Base-by-base conservation (phyloP, 768 basidiomycete genomes). In the Suillus clintonianus region DNA sequence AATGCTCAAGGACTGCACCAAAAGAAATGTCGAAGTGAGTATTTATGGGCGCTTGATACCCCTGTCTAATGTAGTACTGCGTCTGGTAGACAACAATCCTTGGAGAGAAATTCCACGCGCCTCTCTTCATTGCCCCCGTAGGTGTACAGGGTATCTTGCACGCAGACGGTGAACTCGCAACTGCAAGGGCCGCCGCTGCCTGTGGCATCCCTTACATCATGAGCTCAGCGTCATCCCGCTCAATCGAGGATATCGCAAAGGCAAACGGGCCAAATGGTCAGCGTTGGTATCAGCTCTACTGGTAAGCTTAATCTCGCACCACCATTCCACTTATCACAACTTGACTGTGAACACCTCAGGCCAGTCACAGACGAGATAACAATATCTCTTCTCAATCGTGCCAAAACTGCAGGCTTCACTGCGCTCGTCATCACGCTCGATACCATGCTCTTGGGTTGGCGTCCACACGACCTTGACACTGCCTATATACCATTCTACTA, bases 281-380 rank as follows among this genome's bases (percentile, higher is more conserved):
- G 37, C 80, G 92, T 39, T 94, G 91, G 91, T 94, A 85, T 72
- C 92, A 94, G 71, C 82, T 94, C 1, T 94, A 94, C 72, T 91
- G 91, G 90, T 89, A 58, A 63, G 77, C 68, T 10, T 59, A 24
- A 60, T 32, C 37, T 19, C 17, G 11, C 36, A 32, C 42, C n/a
- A 10, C 36, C n/a, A 24, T 34, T 36, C 51, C 41, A 43, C 37
- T 43, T 19, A 43, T 63, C 32, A 11, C 22, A 51, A 61, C 27
- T 47, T 19, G 19, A 22, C 51, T 30, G 30, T 13, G 14, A 37
- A 59, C 27, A 45, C 39, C 58, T 24, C 60, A 91, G 90, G 90
- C 91, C 91, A 2, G 77, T 77, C 14, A 76, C 80, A 9, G 72
- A 88, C 51, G 88, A 88, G 4, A 73, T 91, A 27, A 87, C 86